Percentiles rank a stretch among this genome's conserved stretches.
These are phyloP conservation scores for Magnolia kwangsiensis DNA, from an alignment of 164 flowering plant genomes.

Conservation along the genomic window DNA sequence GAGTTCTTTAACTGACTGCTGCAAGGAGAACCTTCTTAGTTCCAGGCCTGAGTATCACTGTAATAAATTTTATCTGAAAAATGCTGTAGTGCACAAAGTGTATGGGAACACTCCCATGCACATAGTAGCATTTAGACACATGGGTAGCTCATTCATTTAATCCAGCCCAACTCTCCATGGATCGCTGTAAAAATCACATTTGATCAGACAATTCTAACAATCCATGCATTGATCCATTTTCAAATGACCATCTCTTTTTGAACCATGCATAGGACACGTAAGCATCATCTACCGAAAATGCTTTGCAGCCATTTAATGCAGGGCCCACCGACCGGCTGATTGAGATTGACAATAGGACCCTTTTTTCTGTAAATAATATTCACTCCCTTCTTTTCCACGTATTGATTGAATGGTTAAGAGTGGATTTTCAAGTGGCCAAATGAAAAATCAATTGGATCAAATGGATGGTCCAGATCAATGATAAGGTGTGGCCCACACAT, in stretches of 20 bases:
- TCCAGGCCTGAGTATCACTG: neutral
- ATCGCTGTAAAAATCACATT: neutral
- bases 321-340: no score
- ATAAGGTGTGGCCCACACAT: neutral
- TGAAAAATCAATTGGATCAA: neutral
- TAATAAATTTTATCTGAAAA: neutral
- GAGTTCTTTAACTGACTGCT: conserved; percentile 34
- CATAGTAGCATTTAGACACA: neutral
- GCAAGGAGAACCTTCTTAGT: neutral
- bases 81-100: neutral
- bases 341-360: no score
- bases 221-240: neutral
- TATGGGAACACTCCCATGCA: neutral
- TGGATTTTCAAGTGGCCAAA: neutral
- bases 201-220: neutral
- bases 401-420: neutral
- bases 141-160: neutral
- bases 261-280: neutral
- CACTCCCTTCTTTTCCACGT: neutral
- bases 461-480: neutral
- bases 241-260: neutral
- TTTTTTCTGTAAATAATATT: no score
- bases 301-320: neutral
- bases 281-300: neutral
- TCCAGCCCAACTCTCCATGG: neutral